phyloP scores from a whole-genome alignment of 495 filamentous ascomycete genomes.

The Penicillium desertorum region DNA sequence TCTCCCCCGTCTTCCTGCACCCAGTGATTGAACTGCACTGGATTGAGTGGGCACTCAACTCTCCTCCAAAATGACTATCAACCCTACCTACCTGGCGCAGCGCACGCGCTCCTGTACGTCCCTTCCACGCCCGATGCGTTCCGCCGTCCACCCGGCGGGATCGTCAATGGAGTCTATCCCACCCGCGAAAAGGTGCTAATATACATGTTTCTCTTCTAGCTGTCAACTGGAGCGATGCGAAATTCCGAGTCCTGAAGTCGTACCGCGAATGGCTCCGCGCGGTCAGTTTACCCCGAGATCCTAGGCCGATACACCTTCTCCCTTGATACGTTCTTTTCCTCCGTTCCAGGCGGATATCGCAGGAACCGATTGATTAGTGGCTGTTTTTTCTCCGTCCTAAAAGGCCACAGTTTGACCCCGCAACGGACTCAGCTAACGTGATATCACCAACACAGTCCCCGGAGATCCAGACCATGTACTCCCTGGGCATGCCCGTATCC shows the following conservation, averaged over 20 bases:
- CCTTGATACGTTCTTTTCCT: constrained; percentile 10
- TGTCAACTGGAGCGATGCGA: constrained; percentile 81
- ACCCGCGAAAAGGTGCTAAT: constrained; percentile 6
- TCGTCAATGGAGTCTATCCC: constrained; percentile 16
- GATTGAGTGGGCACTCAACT: constrained; percentile 18
- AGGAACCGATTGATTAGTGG: neutral
- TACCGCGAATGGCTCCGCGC: constrained; percentile 94
- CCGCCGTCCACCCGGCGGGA: constrained; percentile 19
- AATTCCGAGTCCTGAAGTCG: constrained; percentile 72
- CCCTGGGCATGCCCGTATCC: constrained; percentile 82
- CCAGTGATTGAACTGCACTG: constrained; percentile 27
- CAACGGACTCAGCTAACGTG: constrained; percentile 19
- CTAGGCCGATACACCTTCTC: constrained; percentile 5
- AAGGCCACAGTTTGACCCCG: neutral
- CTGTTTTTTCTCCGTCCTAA: neutral
- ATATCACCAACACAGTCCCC: constrained; percentile 66
- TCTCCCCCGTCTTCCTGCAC: constrained; percentile 18
- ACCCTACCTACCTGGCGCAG: constrained; percentile 89
- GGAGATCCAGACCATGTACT: constrained; percentile 95
- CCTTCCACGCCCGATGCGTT: constrained; percentile 23
- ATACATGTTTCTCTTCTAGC: constrained; percentile 50
- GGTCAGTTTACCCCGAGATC: constrained; percentile 56
- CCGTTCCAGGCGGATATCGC: neutral
- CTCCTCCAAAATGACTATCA: constrained; percentile 64
- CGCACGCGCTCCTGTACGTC: constrained; percentile 85